Evolutionary conservation across 805 yeast genomes (phyloP).

Genomic region (Barnettozyma salicaria): DNA sequence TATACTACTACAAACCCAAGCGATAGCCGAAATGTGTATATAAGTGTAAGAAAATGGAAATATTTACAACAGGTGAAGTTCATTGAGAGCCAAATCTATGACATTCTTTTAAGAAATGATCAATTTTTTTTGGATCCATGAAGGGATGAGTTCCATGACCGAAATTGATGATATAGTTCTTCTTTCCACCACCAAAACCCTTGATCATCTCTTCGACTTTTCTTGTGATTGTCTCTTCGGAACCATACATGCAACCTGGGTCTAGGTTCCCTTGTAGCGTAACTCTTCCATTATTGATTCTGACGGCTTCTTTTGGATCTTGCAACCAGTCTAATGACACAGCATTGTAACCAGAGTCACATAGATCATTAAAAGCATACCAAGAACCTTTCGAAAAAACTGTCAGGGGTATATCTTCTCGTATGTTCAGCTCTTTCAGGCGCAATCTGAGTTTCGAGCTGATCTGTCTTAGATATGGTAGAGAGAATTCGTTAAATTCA

Average conservation of each 20-base stretch:
- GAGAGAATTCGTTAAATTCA: constrained; percentile 82
- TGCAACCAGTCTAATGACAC: constrained; percentile 94
- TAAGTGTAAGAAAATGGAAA: too few species aligned
- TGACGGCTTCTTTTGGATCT: constrained; percentile 79
- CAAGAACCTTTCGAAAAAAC: constrained; percentile 95
- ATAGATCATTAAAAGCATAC: constrained; percentile 86
- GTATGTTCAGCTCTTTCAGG: constrained; percentile 63
- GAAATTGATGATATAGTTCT: constrained; percentile 85
- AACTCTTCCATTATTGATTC: constrained; percentile 66
- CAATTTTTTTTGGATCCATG: constrained; percentile 88
- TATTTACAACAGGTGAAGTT: not conserved
- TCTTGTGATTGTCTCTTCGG: constrained; percentile 68
- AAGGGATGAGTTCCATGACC: constrained; percentile 99
- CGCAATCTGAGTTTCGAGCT: constrained; percentile 61
- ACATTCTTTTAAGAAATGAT: constrained; percentile 80
- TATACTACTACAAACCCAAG: too few species aligned
- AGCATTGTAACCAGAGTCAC: constrained; percentile 73
- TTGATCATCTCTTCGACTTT: constrained; percentile 84
- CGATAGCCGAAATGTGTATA: too few species aligned
- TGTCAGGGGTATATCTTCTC: constrained; percentile 75
- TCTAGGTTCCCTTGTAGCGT: constrained; percentile 92
- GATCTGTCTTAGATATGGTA: constrained; percentile 82
- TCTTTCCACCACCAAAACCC: constrained; percentile 92
- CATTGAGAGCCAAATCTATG: constrained; percentile 64
- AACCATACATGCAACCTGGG: constrained; percentile 92